Conservation (phyloP, 2,329 filamentous ascomycete genomes). For the Leptoxyphium fumago region DNA sequence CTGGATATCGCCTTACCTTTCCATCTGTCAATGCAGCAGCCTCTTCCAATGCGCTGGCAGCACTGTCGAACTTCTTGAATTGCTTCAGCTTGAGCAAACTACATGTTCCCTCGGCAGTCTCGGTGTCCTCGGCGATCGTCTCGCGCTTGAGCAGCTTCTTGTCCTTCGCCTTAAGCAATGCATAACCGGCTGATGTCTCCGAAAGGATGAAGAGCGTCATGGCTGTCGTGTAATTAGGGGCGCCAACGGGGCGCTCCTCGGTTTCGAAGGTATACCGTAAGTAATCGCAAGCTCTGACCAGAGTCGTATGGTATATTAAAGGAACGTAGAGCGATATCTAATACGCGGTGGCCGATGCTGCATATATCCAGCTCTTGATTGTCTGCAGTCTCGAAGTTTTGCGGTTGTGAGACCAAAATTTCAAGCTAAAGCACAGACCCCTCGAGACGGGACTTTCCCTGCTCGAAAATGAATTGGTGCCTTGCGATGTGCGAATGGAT, state of each 20-base stretch:
- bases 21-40: constrained; percentile 78
- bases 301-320: too few relatives aligned
- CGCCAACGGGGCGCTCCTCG: neutral
- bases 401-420: neutral
- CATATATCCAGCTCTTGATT: too few relatives aligned
- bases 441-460: neutral
- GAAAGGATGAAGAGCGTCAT: constrained; percentile 64
- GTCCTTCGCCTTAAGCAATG: constrained; percentile 94
- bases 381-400: neutral
- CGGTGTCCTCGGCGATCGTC: constrained; percentile 59
- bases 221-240: constrained; percentile 5
- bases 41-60: constrained; percentile 78
- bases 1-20: constrained; percentile 36
- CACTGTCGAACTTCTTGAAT: constrained; percentile 94
- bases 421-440: neutral
- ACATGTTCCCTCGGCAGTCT: constrained; percentile 70
- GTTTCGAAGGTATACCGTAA: neutral
- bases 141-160: constrained; percentile 93
- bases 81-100: constrained; percentile 92
- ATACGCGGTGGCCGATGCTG: too few relatives aligned
- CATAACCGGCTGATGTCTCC: constrained; percentile 93
- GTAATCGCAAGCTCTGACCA: too few relatives aligned
- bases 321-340: too few relatives aligned
- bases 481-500: too few relatives aligned
- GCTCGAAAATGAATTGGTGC: too few relatives aligned